Evolutionary conservation across 345 rosid species (phyloP), one percentile per base, ranked within the genome.

Genomic region (Cardamine resedifolia): DNA sequence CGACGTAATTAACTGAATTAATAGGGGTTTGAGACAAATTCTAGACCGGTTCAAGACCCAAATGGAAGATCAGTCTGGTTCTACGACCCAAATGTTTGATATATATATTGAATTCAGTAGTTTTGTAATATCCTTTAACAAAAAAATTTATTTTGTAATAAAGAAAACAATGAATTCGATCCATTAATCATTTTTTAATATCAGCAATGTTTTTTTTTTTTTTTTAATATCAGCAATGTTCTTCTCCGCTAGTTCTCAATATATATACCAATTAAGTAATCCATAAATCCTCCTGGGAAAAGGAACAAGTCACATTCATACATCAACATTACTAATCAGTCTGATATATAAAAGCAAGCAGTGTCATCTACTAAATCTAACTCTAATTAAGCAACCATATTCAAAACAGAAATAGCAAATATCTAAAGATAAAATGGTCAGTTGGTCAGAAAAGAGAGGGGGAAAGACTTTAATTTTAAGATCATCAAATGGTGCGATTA

Each of bases 21-120:
- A 51, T 59, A 90, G 98, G 91, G 88, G 47, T 85, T 52, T 73
- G 83, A 82, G 71, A 56, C 68, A 69, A 85, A 90, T 77, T 84
- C 98, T 52, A 92, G 98, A 68, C 96, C 96, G 2, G 70, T 62
- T 44, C 96, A 88, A 57, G 48, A 58, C 14, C 10, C 51, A 43
- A 19, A 81, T 28, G 82, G 78, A 53, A 88, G 94, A 77, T 1
- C 82, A 2, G 43, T 85, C 58, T 78, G 58, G 73, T 33, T 74
- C 10, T 88, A 85, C 48, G 59, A 64, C 41, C 91, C 94, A 53
- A 34, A 71, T 57, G 27, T 27, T 58, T 70, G 30, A 70, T 7
- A 4, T 47, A 70, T 7, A 4, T 47, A 6, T 4, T 63, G 3
- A 15, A 27, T 70, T 38, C 10, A 9, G 11, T 57, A 6, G 0